phyloP scores from a whole-genome alignment of 1,284 basidiomycete genomes.

The Leccinum griseonigrum region DNA sequence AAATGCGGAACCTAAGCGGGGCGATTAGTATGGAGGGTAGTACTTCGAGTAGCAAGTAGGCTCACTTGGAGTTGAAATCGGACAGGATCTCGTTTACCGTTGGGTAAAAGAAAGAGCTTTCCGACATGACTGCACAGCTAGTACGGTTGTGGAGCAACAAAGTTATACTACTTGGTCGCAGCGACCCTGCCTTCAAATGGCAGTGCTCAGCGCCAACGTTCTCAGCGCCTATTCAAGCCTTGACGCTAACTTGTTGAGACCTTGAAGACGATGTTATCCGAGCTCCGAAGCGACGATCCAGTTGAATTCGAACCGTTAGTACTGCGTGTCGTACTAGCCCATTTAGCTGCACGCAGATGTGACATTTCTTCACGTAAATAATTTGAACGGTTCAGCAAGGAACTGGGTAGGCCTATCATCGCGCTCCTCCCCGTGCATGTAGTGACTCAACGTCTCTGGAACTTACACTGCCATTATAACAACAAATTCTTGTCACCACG shows the following conservation, averaged over 20 bases:
- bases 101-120: background rate
- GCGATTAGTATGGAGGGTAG: background rate
- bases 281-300: background rate
- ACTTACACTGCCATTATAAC: no score
- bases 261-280: background rate
- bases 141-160: background rate
- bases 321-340: background rate
- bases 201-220: background rate
- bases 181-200: background rate
- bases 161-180: background rate
- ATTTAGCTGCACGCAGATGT: background rate
- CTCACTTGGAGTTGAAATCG: background rate
- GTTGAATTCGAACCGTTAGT: background rate
- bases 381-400: background rate
- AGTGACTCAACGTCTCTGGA: no score
- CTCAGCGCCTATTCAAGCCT: background rate
- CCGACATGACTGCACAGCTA: background rate
- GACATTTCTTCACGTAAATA: background rate
- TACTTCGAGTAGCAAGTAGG: background rate
- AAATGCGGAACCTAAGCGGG: constrained; percentile 1
- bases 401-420: background rate
- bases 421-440: no score
- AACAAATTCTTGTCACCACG: background rate
- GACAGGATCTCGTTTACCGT: constrained; percentile 2
- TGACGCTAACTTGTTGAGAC: background rate